Conservation (phyloP, 2,329 filamentous ascomycete species). For the Colletotrichum echinochloae region DNA sequence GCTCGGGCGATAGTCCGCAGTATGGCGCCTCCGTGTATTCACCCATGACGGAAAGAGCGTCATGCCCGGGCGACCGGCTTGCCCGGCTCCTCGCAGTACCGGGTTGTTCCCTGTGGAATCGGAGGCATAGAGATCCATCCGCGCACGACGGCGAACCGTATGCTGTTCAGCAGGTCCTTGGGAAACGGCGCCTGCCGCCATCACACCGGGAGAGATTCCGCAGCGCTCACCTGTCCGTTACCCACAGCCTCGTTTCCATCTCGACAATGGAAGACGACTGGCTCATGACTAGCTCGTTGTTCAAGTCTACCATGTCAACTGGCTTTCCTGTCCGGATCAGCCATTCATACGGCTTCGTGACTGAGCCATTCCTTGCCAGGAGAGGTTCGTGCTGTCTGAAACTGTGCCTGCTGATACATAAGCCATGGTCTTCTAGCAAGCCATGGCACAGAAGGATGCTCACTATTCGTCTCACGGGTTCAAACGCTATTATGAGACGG, state of each 20-base stretch:
- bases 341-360: constrained; percentile 7
- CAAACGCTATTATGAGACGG: background rate
- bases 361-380: background rate
- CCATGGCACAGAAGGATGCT: background rate
- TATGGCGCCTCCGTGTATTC: constrained; percentile 30
- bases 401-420: background rate
- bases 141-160: constrained; percentile 8
- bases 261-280: background rate
- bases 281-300: background rate
- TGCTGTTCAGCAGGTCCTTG: background rate
- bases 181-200: background rate
- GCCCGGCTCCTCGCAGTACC: constrained; percentile 1
- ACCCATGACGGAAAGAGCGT: constrained; percentile 19
- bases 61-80: constrained; percentile 29
- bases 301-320: background rate
- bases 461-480: background rate
- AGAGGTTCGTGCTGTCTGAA: background rate
- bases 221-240: background rate
- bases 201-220: background rate
- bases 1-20: constrained; percentile 21
- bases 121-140: background rate
- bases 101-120: constrained; percentile 15
- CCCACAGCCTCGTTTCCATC: background rate
- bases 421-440: background rate
- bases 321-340: background rate